phyloP scores from a whole-genome alignment of 495 filamentous ascomycete species.

The Podospora appendiculata region DNA sequence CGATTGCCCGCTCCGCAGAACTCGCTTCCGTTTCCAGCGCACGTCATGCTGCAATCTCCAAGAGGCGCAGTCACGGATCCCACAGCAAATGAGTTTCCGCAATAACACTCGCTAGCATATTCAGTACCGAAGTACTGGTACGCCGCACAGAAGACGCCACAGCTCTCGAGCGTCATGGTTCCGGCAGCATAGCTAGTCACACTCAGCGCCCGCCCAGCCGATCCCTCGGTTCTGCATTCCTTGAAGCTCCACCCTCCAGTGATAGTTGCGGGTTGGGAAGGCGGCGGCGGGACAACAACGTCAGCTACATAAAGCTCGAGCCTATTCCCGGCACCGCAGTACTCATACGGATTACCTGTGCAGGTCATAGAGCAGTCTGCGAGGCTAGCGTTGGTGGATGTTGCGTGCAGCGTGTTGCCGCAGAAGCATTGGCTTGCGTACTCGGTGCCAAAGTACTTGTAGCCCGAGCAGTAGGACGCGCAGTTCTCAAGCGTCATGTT shows the following conservation, averaged over 20 bases:
- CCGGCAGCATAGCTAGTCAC: constrained; percentile 5
- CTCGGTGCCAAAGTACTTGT: constrained; percentile 39
- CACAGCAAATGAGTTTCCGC: constrained; percentile 24
- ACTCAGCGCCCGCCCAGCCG: constrained; percentile 18
- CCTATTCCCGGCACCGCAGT: constrained; percentile 34
- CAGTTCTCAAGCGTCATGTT: constrained; percentile 41
- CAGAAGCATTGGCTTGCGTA: constrained; percentile 44
- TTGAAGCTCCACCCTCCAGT: constrained; percentile 21
- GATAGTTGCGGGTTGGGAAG: constrained; percentile 16
- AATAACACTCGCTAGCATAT: constrained; percentile 31
- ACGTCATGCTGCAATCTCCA: constrained; percentile 31
- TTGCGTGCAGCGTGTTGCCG: constrained; percentile 25
- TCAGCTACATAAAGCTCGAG: constrained; percentile 28
- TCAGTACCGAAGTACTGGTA: constrained; percentile 33
- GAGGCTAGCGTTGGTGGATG: constrained; percentile 15
- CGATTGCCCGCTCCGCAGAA: constrained; percentile 34
- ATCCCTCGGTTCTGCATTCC: constrained; percentile 32
- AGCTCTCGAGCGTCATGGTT: constrained; percentile 31
- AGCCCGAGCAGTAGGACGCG: constrained; percentile 34
- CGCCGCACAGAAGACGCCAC: constrained; percentile 24
- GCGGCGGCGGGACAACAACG: constrained; percentile 1
- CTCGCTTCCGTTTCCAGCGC: constrained; percentile 26
- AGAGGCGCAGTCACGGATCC: constrained; percentile 14
- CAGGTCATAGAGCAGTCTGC: constrained; percentile 34
- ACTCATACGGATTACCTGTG: constrained; percentile 29